Evolutionary conservation across 139 green algal genomes (phyloP).

Genomic region (Tetradesmus lagerheimii): DNA sequence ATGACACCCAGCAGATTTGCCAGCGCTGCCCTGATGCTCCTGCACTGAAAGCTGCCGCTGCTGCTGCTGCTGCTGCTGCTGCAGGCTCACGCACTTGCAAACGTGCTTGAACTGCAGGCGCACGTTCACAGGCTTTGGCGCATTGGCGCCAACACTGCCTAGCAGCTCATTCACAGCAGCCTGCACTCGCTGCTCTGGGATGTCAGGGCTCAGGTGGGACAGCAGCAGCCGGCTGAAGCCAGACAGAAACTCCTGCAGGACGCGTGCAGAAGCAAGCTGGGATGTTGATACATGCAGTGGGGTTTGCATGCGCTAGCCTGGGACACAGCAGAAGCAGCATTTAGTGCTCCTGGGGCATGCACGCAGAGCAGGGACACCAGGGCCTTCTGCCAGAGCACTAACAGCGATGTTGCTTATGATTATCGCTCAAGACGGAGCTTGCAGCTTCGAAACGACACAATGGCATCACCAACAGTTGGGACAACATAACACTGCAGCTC

Average conservation of each 20-base stretch:
- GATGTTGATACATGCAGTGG: background rate
- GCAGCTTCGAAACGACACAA: background rate
- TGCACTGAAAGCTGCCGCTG: too few relatives aligned
- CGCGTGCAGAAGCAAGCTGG: background rate
- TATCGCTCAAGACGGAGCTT: background rate
- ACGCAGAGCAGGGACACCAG: background rate
- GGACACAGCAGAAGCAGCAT: background rate
- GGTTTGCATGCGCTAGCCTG: background rate
- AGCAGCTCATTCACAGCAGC: background rate
- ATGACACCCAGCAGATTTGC: background rate
- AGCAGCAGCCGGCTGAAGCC: background rate
- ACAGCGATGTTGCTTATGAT: background rate
- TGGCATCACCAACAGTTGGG: background rate
- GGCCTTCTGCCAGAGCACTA: background rate
- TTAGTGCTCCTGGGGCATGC: background rate
- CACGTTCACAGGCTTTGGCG: conserved; percentile 10
- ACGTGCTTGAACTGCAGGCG: conserved; percentile 48
- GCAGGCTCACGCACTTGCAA: conserved; percentile 43
- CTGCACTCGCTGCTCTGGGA: conserved; percentile 16
- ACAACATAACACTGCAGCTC: background rate
- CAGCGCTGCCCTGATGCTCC: too few relatives aligned
- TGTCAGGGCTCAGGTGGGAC: background rate
- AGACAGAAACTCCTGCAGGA: conserved; percentile 33
- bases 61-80: background rate
- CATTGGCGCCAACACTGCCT: background rate